Percentiles rank a stretch among this genome's conserved stretches.
phyloP scores from a whole-genome alignment of 2,329 filamentous ascomycete genomes.

The Myriosclerotinia scirpicola region DNA sequence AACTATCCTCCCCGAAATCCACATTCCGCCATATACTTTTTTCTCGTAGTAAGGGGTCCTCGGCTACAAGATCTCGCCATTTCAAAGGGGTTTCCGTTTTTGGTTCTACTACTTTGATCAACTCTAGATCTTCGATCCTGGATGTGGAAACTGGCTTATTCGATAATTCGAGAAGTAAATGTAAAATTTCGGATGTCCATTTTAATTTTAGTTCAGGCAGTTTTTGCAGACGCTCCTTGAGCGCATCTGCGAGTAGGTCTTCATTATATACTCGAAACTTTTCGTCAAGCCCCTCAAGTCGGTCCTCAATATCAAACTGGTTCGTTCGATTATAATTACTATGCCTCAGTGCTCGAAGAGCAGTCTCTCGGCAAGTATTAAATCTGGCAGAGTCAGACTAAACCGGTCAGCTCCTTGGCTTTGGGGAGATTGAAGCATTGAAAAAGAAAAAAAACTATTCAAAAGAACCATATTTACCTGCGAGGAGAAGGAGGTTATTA shows the following conservation, averaged over 20 bases:
- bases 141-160: constrained; percentile 75
- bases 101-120: constrained; percentile 49
- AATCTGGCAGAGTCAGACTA: constrained; percentile 43
- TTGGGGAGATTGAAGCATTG: not conserved
- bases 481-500: constrained; percentile 56
- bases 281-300: constrained; percentile 74
- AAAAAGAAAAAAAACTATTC: constrained; percentile 15
- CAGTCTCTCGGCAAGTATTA: constrained; percentile 49
- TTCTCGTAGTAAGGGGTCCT: constrained; percentile 71
- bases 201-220: constrained; percentile 55
- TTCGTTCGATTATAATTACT: constrained; percentile 66
- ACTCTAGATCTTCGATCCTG: constrained; percentile 61
- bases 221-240: constrained; percentile 58
- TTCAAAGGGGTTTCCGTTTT: constrained; percentile 54
- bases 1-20: constrained; percentile 64
- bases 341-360: constrained; percentile 53
- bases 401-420: constrained; percentile 17
- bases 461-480: constrained; percentile 47
- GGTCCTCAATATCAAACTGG: constrained; percentile 68
- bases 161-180: constrained; percentile 77
- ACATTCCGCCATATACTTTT: constrained; percentile 69
- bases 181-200: constrained; percentile 77
- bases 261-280: constrained; percentile 79
- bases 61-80: constrained; percentile 77
- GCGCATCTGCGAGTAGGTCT: constrained; percentile 73